Conservation (phyloP, 192 early-diverging fungal species). For the Thamnidium elegans region DNA sequence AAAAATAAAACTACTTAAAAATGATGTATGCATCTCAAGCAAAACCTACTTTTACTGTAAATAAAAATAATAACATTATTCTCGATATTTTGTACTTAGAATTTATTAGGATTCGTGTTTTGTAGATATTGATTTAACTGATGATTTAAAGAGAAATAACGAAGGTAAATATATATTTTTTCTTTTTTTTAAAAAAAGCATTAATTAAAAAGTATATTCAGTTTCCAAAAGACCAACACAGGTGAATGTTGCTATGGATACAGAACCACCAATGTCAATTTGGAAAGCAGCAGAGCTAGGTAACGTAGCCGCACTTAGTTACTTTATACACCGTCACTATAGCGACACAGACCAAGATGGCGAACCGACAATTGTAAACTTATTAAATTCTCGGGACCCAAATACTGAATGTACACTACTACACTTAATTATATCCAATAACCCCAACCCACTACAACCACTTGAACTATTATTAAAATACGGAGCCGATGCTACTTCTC, state of each 20-base stretch:
- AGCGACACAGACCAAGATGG: not conserved
- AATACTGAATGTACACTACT: conserved; percentile 31
- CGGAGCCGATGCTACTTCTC: conserved; percentile 25
- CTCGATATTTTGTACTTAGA: not conserved
- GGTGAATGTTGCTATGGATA: not conserved
- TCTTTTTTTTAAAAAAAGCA: conserved; percentile 9
- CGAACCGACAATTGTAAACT: not conserved
- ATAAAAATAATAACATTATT: not conserved
- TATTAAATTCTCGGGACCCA: conserved; percentile 29
- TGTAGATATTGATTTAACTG: conserved; percentile 6
- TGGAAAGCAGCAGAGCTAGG: conserved; percentile 26
- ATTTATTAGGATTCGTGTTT: conserved; percentile 11
- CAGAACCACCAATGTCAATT: conserved; percentile 13
- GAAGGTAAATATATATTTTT: conserved; percentile 1
- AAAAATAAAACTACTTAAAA: not conserved
- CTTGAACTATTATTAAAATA: conserved; percentile 18
- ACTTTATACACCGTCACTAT: conserved; percentile 23
- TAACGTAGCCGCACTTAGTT: conserved; percentile 24
- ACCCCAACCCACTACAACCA: conserved; percentile 18
- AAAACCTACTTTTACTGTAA: conserved; percentile 3
- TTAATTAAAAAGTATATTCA: not conserved
- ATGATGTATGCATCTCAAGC: conserved; percentile 6
- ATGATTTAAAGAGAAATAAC: not conserved
- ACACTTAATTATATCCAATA: conserved; percentile 25
- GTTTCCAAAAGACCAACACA: not conserved